Evolutionary conservation across 352 stramenopile species (phyloP).

Genomic region (Phytophthora chlamydospora): DNA sequence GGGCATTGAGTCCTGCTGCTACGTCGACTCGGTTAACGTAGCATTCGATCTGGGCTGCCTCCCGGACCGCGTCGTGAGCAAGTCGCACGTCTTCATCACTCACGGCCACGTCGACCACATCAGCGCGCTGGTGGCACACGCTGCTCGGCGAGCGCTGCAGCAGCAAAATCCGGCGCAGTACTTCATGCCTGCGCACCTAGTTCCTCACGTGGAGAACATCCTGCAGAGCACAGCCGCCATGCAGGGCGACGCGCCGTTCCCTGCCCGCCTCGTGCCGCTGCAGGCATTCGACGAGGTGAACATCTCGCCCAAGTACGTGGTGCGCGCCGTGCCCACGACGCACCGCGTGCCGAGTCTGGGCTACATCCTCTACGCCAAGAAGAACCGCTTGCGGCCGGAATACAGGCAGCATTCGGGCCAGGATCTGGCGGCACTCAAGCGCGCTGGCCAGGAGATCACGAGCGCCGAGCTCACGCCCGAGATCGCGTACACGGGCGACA

Average conservation of each 20-base stretch:
- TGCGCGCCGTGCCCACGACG: conserved; percentile 68
- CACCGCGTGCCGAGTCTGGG: conserved; percentile 82
- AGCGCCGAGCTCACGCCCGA: conserved; percentile 40
- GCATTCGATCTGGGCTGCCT: conserved; percentile 80
- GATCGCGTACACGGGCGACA: conserved; percentile 88
- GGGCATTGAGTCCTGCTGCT: conserved; percentile 79
- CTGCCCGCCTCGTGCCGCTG: conserved; percentile 54
- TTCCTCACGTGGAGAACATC: conserved; percentile 56
- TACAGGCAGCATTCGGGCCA: conserved; percentile 40
- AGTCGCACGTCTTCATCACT: conserved; percentile 87
- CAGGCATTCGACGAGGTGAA: conserved; percentile 59
- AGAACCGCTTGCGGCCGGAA: conserved; percentile 55
- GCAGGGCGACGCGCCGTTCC: conserved; percentile 62
- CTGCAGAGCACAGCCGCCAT: conserved; percentile 60
- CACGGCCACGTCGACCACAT: conserved; percentile 90
- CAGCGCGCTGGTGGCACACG: conserved; percentile 62
- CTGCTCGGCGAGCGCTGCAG: conserved; percentile 58
- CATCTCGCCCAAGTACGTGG: conserved; percentile 60
- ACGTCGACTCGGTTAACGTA: conserved; percentile 73
- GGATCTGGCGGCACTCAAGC: conserved; percentile 57
- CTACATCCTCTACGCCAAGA: conserved; percentile 75
- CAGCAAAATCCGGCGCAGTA: conserved; percentile 68
- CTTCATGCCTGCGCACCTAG: conserved; percentile 66
- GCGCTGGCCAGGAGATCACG: conserved; percentile 56
- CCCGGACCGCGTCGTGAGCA: conserved; percentile 49